These are phyloP conservation scores for Luvunga scandens DNA, from an alignment of 345 rosid genomes.

Conservation along the genomic window DNA sequence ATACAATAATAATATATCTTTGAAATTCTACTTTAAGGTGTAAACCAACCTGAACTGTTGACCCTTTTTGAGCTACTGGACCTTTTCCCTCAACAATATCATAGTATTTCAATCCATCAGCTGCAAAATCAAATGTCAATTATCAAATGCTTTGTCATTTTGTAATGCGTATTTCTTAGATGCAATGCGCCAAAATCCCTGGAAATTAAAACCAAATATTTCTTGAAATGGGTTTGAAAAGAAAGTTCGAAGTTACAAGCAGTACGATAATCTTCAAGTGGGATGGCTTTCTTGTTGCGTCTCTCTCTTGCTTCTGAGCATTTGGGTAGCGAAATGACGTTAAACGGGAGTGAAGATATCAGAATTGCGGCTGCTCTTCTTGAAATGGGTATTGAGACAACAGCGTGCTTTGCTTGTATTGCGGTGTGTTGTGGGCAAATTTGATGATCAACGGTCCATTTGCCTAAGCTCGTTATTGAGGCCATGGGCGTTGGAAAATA, in stretches of 20 bases:
- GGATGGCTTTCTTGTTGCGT: conserved; percentile 67
- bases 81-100: conserved; percentile 87
- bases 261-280: conserved; percentile 65
- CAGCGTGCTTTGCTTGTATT: conserved; percentile 24
- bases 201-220: not conserved
- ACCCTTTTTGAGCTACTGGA: conserved; percentile 66
- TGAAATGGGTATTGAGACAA: conserved; percentile 44
- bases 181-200: not conserved
- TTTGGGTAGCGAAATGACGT: conserved; percentile 40
- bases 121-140: conserved; percentile 23
- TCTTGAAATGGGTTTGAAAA: not conserved
- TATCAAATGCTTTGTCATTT: not conserved
- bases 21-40: not conserved
- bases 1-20: not conserved
- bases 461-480: conserved; percentile 28
- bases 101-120: conserved; percentile 80
- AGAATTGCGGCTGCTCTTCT: conserved; percentile 55
- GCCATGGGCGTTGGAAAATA: conserved; percentile 37
- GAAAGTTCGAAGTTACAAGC: conserved; percentile 36
- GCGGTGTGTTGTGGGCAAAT: conserved; percentile 6
- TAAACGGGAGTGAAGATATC: conserved; percentile 46
- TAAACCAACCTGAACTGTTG: conserved; percentile 60
- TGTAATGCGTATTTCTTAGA: not conserved
- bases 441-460: conserved; percentile 26
- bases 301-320: conserved; percentile 75